These are phyloP conservation scores for Microdochium bolleyi DNA, from an alignment of 2,329 filamentous ascomycete genomes.

Conservation along the genomic window DNA sequence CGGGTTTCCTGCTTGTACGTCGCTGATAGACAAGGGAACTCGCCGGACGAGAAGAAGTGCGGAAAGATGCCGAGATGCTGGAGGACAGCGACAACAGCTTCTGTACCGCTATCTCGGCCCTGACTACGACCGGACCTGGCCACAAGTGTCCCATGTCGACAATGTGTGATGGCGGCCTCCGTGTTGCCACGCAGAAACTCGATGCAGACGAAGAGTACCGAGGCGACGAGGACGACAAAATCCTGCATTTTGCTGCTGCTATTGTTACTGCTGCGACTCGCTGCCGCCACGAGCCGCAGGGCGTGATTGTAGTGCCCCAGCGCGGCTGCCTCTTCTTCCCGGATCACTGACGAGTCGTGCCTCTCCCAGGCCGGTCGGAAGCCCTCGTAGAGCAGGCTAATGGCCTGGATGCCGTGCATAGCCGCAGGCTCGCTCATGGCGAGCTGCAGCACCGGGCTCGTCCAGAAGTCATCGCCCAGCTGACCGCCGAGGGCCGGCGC, in stretches of 20 bases:
- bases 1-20: neutral
- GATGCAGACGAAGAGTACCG: conserved; percentile 41
- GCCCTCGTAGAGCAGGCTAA: conserved; percentile 8
- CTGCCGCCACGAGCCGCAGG: conserved; percentile 6
- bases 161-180: conserved; percentile 28
- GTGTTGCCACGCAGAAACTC: conserved; percentile 45
- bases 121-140: conserved; percentile 2
- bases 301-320: conserved; percentile 9
- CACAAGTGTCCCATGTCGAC: conserved; percentile 14
- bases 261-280: no score
- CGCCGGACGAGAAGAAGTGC: conserved; percentile 3
- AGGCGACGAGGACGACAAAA: conserved; percentile 3
- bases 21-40: neutral
- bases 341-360: neutral
- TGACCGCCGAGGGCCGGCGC: conserved; percentile 5
- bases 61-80: conserved; percentile 10
- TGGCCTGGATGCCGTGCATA: conserved; percentile 10
- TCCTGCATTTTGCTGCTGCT: conserved; percentile 1
- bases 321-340: neutral
- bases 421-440: conserved; percentile 5
- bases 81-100: conserved; percentile 3
- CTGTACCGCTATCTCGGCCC: neutral
- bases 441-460: conserved; percentile 6
- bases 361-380: conserved; percentile 2
- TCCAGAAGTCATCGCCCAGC: conserved; percentile 7